Conservation (phyloP, 805 yeast species). For the Kodamaea kaohsiungensis region DNA sequence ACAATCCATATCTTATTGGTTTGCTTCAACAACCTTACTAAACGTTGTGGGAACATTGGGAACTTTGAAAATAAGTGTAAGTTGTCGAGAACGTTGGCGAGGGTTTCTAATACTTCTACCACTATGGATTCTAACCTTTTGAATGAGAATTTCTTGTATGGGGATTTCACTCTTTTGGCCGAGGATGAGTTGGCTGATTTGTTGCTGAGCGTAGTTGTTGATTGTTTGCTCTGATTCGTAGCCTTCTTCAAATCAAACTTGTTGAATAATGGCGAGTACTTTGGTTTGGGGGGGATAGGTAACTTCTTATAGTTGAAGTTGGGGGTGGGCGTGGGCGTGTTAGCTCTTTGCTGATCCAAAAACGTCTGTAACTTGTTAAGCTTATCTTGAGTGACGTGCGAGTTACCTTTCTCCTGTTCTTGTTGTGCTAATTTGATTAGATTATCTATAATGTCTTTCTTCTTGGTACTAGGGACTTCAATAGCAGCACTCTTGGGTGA, state of each 20-base stretch:
- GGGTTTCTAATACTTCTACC: conserved; percentile 32
- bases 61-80: conserved; percentile 42
- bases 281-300: conserved; percentile 30
- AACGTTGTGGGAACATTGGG: conserved; percentile 43
- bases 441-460: conserved; percentile 29
- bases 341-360: conserved; percentile 15
- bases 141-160: conserved; percentile 24
- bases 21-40: conserved; percentile 34
- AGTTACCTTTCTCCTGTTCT: conserved; percentile 41
- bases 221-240: not conserved
- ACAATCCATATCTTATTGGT: conserved; percentile 47
- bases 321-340: not conserved
- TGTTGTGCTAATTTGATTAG: conserved; percentile 33
- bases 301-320: conserved; percentile 10
- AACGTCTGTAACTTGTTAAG: conserved; percentile 30
- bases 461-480: conserved; percentile 1
- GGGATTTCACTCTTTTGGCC: conserved; percentile 7
- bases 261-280: conserved; percentile 35
- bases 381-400: conserved; percentile 38
- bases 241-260: conserved; percentile 29
- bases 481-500: conserved; percentile 1
- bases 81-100: conserved; percentile 43
- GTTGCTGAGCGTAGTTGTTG: not conserved
- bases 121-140: conserved; percentile 31
- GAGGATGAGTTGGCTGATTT: not conserved